A percentile compares a stretch with the other conserved stretches of the same genome.
phyloP scores from a whole-genome alignment of 1,284 basidiomycete species.

The Sanguinoderma infundibulare region DNA sequence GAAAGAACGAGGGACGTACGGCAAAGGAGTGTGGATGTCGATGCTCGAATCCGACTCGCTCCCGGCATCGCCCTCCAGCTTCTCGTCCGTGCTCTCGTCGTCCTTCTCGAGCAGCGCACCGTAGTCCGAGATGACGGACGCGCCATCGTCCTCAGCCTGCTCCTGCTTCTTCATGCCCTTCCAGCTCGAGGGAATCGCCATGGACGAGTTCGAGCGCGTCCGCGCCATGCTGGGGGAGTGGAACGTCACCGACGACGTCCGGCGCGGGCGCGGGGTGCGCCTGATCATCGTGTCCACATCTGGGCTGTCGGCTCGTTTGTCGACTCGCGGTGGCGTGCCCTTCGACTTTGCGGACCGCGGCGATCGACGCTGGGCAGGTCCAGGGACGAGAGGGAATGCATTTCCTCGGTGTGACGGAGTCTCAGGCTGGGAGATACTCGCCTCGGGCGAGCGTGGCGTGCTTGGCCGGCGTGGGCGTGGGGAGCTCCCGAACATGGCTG shows the following conservation, averaged over 20 bases:
- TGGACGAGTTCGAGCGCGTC: constrained; percentile 19
- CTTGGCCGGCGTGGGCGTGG: constrained; percentile 26
- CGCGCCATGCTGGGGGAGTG: constrained; percentile 11
- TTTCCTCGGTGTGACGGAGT: constrained; percentile 13
- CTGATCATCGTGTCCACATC: constrained; percentile 53
- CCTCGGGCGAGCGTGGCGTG: constrained; percentile 21
- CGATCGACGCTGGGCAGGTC: not conserved
- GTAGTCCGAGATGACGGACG: constrained; percentile 28
- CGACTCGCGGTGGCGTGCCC: constrained; percentile 7
- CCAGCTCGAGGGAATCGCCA: constrained; percentile 25
- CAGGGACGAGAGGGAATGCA: constrained; percentile 16
- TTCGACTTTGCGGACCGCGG: not conserved
- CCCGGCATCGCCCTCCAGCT: constrained; percentile 42
- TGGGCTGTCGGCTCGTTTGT: constrained; percentile 41
- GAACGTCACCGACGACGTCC: constrained; percentile 33
- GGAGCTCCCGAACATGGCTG: constrained; percentile 27
- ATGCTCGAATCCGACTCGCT: constrained; percentile 71
- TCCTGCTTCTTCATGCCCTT: constrained; percentile 18
- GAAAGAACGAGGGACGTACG: constrained; percentile 52
- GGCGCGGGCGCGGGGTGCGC: constrained; percentile 48
- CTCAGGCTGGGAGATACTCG: constrained; percentile 4
- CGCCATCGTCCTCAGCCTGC: constrained; percentile 21
- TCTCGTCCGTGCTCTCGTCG: constrained; percentile 32
- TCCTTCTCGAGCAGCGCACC: constrained; percentile 28
- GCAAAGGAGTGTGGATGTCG: constrained; percentile 77